A percentile compares a stretch with the other conserved stretches of the same genome.
Evolutionary conservation across 1,139 yeast species (phyloP).

Genomic region (Candida gigantensis): DNA sequence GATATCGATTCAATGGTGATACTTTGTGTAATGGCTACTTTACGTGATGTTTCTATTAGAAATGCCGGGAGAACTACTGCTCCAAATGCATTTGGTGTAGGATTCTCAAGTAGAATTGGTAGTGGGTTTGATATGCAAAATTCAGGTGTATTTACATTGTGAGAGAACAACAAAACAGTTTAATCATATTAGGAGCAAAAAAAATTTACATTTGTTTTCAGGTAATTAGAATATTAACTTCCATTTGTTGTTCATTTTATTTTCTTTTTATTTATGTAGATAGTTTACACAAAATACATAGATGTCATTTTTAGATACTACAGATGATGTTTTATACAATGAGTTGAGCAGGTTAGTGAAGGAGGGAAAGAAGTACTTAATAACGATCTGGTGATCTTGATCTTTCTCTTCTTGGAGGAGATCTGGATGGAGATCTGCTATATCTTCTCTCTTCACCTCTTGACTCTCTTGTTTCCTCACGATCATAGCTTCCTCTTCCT

Average conservation of each 20-base stretch:
- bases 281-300: too few relatives aligned
- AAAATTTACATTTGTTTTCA: neutral
- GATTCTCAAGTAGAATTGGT: neutral
- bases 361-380: conserved; percentile 2
- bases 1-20: conserved; percentile 37
- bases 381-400: conserved; percentile 41
- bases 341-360: too few relatives aligned
- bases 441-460: conserved; percentile 25
- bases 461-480: conserved; percentile 24
- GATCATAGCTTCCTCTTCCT: conserved; percentile 21
- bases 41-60: conserved; percentile 36
- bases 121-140: conserved; percentile 1
- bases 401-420: conserved; percentile 40
- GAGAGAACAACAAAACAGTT: too few relatives aligned
- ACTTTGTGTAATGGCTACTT: conserved; percentile 29
- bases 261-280: neutral
- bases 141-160: conserved; percentile 1
- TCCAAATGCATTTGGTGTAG: conserved; percentile 1
- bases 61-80: conserved; percentile 19
- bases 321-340: too few relatives aligned
- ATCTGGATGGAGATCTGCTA: conserved; percentile 44
- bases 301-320: too few relatives aligned
- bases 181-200: too few relatives aligned
- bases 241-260: neutral
- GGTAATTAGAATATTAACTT: too few relatives aligned